Conservation (phyloP, 495 filamentous ascomycete species). For the Neurospora tetrasperma region DNA sequence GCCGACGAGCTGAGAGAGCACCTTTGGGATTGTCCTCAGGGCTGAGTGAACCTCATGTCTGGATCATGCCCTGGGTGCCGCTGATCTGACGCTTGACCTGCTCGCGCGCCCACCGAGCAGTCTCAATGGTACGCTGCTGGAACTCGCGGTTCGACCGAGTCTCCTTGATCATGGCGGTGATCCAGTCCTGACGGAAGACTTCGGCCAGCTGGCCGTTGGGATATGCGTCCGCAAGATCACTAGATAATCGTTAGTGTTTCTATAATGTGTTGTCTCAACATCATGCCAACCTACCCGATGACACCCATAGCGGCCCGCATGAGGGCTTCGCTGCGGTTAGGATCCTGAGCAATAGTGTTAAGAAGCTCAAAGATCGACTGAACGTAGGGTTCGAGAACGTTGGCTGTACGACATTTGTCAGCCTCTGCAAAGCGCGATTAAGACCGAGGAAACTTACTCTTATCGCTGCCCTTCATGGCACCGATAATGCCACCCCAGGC, state of each 20-base stretch:
- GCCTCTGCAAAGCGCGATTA: neutral
- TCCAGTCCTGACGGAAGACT: constrained; percentile 84
- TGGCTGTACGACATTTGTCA: constrained; percentile 34
- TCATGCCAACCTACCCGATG: constrained; percentile 58
- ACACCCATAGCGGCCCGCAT: constrained; percentile 93
- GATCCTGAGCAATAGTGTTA: constrained; percentile 67
- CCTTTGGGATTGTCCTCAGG: constrained; percentile 4
- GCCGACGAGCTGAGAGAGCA: constrained; percentile 4
- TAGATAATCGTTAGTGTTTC: constrained; percentile 20
- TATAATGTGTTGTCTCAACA: neutral
- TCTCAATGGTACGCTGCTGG: constrained; percentile 73
- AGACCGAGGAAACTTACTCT: constrained; percentile 44
- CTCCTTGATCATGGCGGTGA: constrained; percentile 78
- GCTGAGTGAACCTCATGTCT: constrained; percentile 26
- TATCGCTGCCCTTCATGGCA: constrained; percentile 74
- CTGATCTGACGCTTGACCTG: constrained; percentile 87
- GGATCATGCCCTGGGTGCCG: constrained; percentile 36
- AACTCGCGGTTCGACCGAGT: constrained; percentile 77
- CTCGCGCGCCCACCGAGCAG: constrained; percentile 93
- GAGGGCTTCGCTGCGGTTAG: constrained; percentile 79
- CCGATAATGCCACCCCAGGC: constrained; percentile 94
- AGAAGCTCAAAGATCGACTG: constrained; percentile 84
- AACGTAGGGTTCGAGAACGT: constrained; percentile 63
- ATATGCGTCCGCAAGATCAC: constrained; percentile 89
- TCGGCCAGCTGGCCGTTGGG: constrained; percentile 76